Percentiles rank a stretch among this genome's conserved stretches.
Conservation (phyloP, 371 early-diverging fungal genomes). For the Mortierella sp. region DNA sequence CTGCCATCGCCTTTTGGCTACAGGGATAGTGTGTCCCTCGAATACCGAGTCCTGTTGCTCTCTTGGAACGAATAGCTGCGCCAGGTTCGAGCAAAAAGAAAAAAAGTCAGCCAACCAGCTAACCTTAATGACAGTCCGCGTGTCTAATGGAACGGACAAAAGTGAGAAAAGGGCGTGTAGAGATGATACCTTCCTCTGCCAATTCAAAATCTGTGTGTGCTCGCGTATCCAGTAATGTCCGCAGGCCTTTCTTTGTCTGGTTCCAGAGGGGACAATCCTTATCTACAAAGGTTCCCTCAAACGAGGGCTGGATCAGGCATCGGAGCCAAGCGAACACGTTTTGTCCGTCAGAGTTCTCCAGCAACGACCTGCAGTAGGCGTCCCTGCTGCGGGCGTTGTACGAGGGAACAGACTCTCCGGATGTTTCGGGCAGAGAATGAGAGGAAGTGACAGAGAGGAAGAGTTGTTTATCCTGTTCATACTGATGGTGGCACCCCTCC, state of each 20-base stretch:
- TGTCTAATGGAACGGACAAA: neutral
- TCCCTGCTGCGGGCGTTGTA: neutral
- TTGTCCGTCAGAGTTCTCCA: constrained; percentile 14
- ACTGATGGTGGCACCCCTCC: neutral
- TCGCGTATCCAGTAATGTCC: neutral
- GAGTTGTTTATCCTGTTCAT: constrained; percentile 6
- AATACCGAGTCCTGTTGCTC: too few species aligned
- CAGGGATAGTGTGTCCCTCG: too few species aligned
- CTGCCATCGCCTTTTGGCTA: too few species aligned
- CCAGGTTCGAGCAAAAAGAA: too few species aligned
- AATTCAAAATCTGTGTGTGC: constrained; percentile 9
- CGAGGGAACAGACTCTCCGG: neutral
- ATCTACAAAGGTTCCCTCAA: neutral
- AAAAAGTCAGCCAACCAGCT: too few species aligned
- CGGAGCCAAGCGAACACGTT: constrained; percentile 39
- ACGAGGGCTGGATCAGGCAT: constrained; percentile 29
- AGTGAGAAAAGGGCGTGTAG: neutral
- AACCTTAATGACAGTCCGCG: too few species aligned
- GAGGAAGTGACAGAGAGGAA: neutral
- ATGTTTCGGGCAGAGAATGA: neutral
- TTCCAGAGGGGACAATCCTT: neutral
- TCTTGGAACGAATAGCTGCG: too few species aligned
- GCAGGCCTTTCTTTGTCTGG: constrained; percentile 1
- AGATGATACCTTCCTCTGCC: constrained; percentile 20
- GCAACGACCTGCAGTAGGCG: constrained; percentile 23